Evolutionary conservation across 441 rosid species (phyloP), one percentile per base, ranked within the genome.

Genomic region (Adansonia rubrostipa): DNA sequence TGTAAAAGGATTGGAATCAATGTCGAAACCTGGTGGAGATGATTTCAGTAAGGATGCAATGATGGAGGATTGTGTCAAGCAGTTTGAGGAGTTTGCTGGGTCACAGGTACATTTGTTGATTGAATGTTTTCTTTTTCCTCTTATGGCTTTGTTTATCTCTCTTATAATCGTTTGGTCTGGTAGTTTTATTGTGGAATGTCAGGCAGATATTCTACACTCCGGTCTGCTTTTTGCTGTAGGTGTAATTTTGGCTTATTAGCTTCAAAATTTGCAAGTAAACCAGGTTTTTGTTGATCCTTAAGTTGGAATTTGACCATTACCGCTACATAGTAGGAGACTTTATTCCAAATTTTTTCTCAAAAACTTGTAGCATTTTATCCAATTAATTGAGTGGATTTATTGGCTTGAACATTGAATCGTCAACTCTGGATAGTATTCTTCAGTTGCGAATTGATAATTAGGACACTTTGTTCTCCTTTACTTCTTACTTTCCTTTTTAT

Each of bases 51-150:
- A 79, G 77, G 97, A 92, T 87, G 95, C 88, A 33, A 61, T 90
- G 88, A 84, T 91, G 78, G 95, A 96, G 71, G 98, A 96, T 74
- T 96, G 95, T 98, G 91, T 94, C 69, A 96, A 93, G 86, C 99
- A 93, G 82, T 94, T 96, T 76, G 97, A 92, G 90, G 93, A 93
- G 83, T 86, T 94, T 74, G 85, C 95, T 68, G 97, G 90, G 15
- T 77, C 92, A 83, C 92, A 92, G 96, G 99, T 94, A 71, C 22
- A 58, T 44, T 67, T 62, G 73, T 57, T 22, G 33, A 28, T 28
- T 48, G 2, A 22, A 2, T 48, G 7, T 47, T 58, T 79, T 56
- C 47, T 47, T 17, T 53, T 74, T 11, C 33, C 66, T 60, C 42
- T 54, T 24, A 53, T 6, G 13, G n/a, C 54, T 40, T 58, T 20